These are phyloP conservation scores for Edaphochlamys debaryana DNA, from an alignment of 139 green algal genomes.

Conservation along the genomic window DNA sequence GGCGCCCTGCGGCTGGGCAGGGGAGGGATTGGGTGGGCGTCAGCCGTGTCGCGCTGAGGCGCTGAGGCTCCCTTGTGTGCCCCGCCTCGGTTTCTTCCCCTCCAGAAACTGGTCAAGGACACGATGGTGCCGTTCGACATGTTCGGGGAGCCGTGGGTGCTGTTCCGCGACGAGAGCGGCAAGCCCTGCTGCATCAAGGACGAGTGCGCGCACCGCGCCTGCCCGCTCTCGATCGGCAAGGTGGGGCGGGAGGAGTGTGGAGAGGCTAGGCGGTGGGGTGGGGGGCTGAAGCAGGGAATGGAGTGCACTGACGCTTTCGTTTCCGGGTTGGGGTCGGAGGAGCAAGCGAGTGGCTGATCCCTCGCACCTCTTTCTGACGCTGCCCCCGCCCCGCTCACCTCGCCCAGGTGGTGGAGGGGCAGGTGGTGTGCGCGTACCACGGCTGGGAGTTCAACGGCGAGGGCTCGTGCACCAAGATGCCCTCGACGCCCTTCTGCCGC, in stretches of 20 bases:
- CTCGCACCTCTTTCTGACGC: too few species aligned
- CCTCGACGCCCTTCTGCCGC: conserved; percentile 78
- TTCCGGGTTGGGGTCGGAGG: too few species aligned
- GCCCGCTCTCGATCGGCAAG: conserved; percentile 89
- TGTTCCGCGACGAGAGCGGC: conserved; percentile 88
- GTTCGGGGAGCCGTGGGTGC: conserved; percentile 95
- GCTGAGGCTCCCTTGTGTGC: too few species aligned
- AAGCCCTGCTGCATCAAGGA: conserved; percentile 83
- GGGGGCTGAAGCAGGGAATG: too few species aligned
- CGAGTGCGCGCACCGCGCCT: conserved; percentile 95
- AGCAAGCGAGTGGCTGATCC: too few species aligned
- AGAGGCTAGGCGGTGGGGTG: background rate
- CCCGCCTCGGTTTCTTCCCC: too few species aligned
- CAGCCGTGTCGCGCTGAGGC: too few species aligned
- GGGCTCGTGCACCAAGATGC: conserved; percentile 94
- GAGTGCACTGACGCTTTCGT: too few species aligned
- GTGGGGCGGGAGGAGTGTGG: conserved; percentile 51
- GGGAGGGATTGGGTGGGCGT: too few species aligned
- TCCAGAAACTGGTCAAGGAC: conserved; percentile 58
- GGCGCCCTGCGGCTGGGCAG: too few species aligned
- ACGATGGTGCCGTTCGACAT: conserved; percentile 88
- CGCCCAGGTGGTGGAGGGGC: conserved; percentile 23
- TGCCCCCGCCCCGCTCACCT: too few species aligned
- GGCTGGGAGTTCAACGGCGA: conserved; percentile 87
- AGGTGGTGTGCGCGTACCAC: conserved; percentile 89